Conservation (phyloP, 352 stramenopile species). For the Globisporangium spinosum region DNA sequence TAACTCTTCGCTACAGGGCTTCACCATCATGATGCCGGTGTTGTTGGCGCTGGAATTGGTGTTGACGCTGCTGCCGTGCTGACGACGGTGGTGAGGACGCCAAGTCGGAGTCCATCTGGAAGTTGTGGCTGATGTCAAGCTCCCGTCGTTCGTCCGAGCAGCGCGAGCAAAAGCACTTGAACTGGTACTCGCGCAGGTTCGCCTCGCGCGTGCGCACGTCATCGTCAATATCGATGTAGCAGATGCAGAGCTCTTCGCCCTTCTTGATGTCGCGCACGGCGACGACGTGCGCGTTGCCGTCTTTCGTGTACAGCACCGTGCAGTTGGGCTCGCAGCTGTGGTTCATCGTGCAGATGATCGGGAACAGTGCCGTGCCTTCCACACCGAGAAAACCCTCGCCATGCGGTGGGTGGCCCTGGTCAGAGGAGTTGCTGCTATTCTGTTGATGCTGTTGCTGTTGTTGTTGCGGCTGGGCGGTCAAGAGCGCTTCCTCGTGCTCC, state of each 20-base stretch:
- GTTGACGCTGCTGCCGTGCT: not conserved
- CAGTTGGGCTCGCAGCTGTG: slow-evolving; percentile 94
- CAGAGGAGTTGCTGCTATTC: slow-evolving; percentile 1
- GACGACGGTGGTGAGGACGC: not conserved
- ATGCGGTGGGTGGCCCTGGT: slow-evolving; percentile 15
- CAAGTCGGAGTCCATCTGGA: not conserved
- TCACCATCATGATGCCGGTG: not conserved
- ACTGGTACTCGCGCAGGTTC: slow-evolving; percentile 76
- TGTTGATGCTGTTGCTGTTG: slow-evolving; percentile 57
- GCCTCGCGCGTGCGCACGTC: slow-evolving; percentile 62
- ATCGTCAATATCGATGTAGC: slow-evolving; percentile 91
- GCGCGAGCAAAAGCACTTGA: slow-evolving; percentile 66
- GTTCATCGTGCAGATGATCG: slow-evolving; percentile 95
- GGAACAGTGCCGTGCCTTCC: slow-evolving; percentile 93
- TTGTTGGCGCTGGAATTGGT: not conserved
- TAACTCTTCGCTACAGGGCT: not conserved
- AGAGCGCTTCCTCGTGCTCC: slow-evolving; percentile 34
- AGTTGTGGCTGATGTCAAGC: not conserved
- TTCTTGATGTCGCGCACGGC: slow-evolving; percentile 64
- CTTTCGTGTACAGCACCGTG: slow-evolving; percentile 87
- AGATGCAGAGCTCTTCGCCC: slow-evolving; percentile 94
- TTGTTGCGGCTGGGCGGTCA: slow-evolving; percentile 14
- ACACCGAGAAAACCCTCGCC: slow-evolving; percentile 88
- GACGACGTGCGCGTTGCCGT: slow-evolving; percentile 71
- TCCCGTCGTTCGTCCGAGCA: slow-evolving; percentile 47